Percentiles rank a stretch among this genome's conserved stretches.
Evolutionary conservation across 768 basidiomycete species (phyloP).

Genomic region (Panaeolus papilionaceus): DNA sequence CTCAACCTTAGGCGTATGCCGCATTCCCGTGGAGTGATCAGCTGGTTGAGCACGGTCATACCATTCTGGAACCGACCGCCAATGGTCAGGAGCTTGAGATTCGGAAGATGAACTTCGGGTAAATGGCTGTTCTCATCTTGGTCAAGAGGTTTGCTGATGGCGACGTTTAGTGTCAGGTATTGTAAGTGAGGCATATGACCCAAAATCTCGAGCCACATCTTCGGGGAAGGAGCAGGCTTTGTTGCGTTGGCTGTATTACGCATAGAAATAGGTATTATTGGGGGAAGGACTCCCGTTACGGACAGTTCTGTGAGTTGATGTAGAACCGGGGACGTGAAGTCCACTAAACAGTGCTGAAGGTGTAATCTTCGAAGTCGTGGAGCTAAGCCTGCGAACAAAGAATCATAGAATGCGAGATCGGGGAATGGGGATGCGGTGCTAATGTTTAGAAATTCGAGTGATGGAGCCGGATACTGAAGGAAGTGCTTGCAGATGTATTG

Average conservation of each 20-base stretch:
- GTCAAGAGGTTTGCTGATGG: constrained; percentile 23
- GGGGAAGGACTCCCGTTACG: constrained; percentile 27
- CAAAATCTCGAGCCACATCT: constrained; percentile 29
- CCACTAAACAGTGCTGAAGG: constrained; percentile 31
- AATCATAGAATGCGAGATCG: constrained; percentile 28
- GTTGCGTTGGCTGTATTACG: constrained; percentile 24
- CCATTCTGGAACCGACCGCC: constrained; percentile 28
- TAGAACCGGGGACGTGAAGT: constrained; percentile 30
- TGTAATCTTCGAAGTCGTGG: constrained; percentile 29
- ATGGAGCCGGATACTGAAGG: constrained; percentile 29
- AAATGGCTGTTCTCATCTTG: constrained; percentile 15
- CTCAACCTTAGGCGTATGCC: constrained; percentile 28
- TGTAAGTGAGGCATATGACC: constrained; percentile 28
- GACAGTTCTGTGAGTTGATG: constrained; percentile 32
- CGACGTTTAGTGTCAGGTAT: constrained; percentile 31
- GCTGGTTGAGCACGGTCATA: constrained; percentile 23
- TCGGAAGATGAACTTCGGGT: constrained; percentile 23
- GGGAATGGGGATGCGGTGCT: constrained; percentile 31
- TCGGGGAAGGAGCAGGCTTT: constrained; percentile 29
- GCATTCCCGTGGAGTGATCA: constrained; percentile 27
- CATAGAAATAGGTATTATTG: constrained; percentile 20
- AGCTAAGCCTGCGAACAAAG: constrained; percentile 29
- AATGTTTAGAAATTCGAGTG: constrained; percentile 31
- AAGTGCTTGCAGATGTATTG: constrained; percentile 30
- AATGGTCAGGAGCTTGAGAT: constrained; percentile 29